Evolutionary conservation across 1,284 basidiomycete species (phyloP).

Genomic region (Trichosporon asahii): DNA sequence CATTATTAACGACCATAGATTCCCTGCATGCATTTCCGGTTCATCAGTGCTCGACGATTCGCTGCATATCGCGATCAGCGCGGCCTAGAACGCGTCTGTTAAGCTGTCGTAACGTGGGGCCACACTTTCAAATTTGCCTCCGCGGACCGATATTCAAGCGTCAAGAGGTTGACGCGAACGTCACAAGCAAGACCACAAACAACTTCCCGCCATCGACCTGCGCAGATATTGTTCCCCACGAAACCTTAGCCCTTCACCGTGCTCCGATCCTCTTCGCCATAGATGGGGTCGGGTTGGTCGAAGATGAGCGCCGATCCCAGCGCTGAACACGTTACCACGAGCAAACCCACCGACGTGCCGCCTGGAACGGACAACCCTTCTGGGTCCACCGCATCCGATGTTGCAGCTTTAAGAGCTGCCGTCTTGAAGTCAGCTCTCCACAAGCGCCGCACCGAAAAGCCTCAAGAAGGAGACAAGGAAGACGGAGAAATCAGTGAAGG

Average conservation of each 20-base stretch:
- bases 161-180: background rate
- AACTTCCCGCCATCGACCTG: background rate
- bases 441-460: background rate
- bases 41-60: background rate
- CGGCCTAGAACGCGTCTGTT: background rate
- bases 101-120: background rate
- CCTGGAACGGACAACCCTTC: background rate
- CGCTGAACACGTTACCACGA: background rate
- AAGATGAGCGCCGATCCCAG: constrained; percentile 26
- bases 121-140: background rate
- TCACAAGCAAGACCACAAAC: background rate
- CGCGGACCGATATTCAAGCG: background rate
- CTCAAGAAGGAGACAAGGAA: constrained; percentile 9
- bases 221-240: background rate
- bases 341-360: background rate
- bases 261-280: background rate
- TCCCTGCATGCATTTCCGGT: background rate
- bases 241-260: background rate
- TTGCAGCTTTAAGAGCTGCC: constrained; percentile 18
- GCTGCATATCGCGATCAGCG: background rate
- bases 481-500: constrained; percentile 24
- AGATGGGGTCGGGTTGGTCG: constrained; percentile 22
- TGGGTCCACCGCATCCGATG: background rate
- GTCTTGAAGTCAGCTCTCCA: constrained; percentile 14
- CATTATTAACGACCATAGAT: background rate